Percentiles rank a stretch among this genome's conserved stretches.
Conservation (phyloP, 2,329 filamentous ascomycete species). For the Ramichloridium luteum region DNA sequence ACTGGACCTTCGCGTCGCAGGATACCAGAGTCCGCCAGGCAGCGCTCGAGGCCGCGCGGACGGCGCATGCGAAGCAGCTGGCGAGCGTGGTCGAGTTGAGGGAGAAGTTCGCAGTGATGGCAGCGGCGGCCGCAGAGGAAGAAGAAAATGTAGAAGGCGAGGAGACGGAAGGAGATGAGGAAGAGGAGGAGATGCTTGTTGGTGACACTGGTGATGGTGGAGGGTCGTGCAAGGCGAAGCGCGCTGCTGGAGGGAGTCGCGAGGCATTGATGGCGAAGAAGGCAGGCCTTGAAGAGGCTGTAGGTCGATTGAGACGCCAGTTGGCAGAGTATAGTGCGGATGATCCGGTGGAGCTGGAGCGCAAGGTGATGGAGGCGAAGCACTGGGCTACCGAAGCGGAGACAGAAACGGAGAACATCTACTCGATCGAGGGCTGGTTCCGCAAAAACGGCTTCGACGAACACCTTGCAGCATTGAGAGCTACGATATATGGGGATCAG, state of each 20-base stretch:
- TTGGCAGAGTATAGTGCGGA: conserved; percentile 34
- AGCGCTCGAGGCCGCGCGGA: conserved; percentile 26
- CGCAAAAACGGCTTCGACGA: conserved; percentile 32
- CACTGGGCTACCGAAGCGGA: conserved; percentile 24
- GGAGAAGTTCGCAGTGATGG: not conserved
- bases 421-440: conserved; percentile 35
- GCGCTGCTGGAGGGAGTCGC: no score
- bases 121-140: not conserved
- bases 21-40: conserved; percentile 38
- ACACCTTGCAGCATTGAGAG: conserved; percentile 31
- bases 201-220: conserved; percentile 21
- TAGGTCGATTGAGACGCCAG: conserved; percentile 29
- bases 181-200: conserved; percentile 27
- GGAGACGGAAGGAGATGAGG: conserved; percentile 13
- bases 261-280: conserved; percentile 28
- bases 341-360: conserved; percentile 34
- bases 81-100: conserved; percentile 27
- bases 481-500: conserved; percentile 41
- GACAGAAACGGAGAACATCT: conserved; percentile 33
- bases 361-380: conserved; percentile 25
- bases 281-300: conserved; percentile 25
- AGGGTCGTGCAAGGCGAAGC: no score
- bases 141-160: not conserved
- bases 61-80: conserved; percentile 28
- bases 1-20: conserved; percentile 54